Evolutionary conservation across 306 rosid genomes (phyloP).

Genomic region (Trifolium dubium): DNA sequence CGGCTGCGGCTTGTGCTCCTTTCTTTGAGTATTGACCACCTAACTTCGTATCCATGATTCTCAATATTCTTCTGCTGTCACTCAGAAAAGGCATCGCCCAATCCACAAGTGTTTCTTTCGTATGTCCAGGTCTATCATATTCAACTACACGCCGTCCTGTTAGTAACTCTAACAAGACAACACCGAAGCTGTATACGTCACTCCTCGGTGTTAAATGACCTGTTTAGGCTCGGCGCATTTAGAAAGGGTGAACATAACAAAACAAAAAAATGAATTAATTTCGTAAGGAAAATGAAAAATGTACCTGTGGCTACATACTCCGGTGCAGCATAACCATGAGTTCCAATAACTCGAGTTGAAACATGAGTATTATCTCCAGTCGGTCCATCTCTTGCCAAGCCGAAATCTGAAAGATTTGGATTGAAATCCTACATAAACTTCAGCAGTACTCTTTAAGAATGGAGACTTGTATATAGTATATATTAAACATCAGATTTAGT

Average conservation of each 20-base stretch:
- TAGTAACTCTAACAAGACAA: conserved; percentile 75
- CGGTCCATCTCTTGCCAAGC: conserved; percentile 96
- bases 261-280: no score
- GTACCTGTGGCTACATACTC: conserved; percentile 95
- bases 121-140: conserved; percentile 49
- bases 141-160: conserved; percentile 73
- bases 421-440: conserved; percentile 67
- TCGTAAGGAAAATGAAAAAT: conserved; percentile 18
- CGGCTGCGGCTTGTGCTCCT: conserved; percentile 80
- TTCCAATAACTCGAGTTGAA: conserved; percentile 86
- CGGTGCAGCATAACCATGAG: conserved; percentile 96
- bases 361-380: conserved; percentile 97
- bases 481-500: no score
- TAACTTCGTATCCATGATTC: conserved; percentile 82
- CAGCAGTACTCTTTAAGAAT: conserved; percentile 37
- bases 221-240: conserved; percentile 35
- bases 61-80: conserved; percentile 64
- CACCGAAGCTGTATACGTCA: conserved; percentile 93
- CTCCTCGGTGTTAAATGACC: conserved; percentile 89
- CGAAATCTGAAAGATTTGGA: conserved; percentile 88
- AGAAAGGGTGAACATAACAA: not conserved
- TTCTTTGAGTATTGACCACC: conserved; percentile 90
- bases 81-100: conserved; percentile 81
- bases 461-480: conserved; percentile 6
- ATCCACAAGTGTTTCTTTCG: conserved; percentile 76